Conservation (phyloP, 148 eudicot genomes). For the Rhododendron mucronatum region DNA sequence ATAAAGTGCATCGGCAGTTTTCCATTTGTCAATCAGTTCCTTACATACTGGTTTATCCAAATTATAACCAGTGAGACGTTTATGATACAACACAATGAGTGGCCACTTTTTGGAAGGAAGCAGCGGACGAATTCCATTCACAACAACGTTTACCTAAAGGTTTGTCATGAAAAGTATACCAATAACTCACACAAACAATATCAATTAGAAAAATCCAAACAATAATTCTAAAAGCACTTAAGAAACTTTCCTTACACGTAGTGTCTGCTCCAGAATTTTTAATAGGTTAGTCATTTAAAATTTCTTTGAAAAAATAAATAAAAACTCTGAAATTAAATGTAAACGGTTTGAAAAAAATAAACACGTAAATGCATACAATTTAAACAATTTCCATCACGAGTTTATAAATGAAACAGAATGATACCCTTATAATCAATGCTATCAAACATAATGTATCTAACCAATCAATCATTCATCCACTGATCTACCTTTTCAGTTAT, state of each 20-base stretch:
- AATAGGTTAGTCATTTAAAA: background rate
- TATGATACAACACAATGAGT: conserved; percentile 70
- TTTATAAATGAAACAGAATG: background rate
- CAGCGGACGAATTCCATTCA: conserved; percentile 77
- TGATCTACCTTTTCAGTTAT: background rate
- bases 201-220: background rate
- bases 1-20: conserved; percentile 74
- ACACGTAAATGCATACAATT: background rate
- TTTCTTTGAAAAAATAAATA: background rate
- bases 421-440: background rate
- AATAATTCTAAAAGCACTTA: background rate
- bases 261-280: background rate
- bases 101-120: conserved; percentile 82
- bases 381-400: background rate
- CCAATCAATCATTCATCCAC: background rate
- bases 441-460: background rate
- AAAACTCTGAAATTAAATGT: background rate
- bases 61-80: conserved; percentile 51
- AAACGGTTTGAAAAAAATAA: background rate
- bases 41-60: conserved; percentile 51
- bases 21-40: conserved; percentile 68
- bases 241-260: conserved; percentile 42
- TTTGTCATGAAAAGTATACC: background rate
- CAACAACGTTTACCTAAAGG: conserved; percentile 69
- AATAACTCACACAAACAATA: background rate